Evolutionary conservation across 2,329 filamentous ascomycete genomes (phyloP).

Genomic region (Clarireedia monteithiana): DNA sequence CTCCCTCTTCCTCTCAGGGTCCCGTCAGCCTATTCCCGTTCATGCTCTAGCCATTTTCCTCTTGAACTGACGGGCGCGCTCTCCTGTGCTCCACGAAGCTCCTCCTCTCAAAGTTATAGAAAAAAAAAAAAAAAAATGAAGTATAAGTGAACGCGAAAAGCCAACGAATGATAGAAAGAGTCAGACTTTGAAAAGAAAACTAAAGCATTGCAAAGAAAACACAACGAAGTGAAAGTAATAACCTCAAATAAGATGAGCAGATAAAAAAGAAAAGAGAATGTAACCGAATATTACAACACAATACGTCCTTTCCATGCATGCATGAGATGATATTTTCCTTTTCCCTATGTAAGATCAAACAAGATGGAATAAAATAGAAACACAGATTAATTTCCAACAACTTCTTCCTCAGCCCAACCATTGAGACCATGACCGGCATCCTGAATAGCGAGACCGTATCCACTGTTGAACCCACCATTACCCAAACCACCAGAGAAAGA

Average conservation of each 20-base stretch:
- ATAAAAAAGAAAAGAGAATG: neutral
- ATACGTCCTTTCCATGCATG: constrained; percentile 4
- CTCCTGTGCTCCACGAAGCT: too few relatives aligned
- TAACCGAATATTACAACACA: constrained; percentile 6
- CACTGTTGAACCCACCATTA: constrained; percentile 26
- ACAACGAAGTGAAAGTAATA: constrained; percentile 5
- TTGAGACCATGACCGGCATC: constrained; percentile 50
- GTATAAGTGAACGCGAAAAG: neutral
- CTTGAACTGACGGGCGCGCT: too few relatives aligned
- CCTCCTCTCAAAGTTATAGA: too few relatives aligned
- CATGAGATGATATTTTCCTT: neutral
- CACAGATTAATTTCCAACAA: constrained; percentile 21
- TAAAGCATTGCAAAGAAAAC: neutral
- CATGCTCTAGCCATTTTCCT: too few relatives aligned
- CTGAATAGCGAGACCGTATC: constrained; percentile 55
- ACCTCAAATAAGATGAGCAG: neutral
- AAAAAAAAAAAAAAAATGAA: neutral
- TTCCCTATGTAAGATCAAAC: neutral
- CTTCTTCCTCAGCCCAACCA: constrained; percentile 56
- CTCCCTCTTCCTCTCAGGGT: neutral
- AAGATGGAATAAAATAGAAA: neutral
- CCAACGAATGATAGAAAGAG: neutral
- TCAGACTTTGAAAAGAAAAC: neutral
- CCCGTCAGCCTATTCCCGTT: too few relatives aligned
- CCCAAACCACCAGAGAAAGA: constrained; percentile 38